Conservation (phyloP, 2,329 filamentous ascomycete species). For the Fusarium sp. region DNA sequence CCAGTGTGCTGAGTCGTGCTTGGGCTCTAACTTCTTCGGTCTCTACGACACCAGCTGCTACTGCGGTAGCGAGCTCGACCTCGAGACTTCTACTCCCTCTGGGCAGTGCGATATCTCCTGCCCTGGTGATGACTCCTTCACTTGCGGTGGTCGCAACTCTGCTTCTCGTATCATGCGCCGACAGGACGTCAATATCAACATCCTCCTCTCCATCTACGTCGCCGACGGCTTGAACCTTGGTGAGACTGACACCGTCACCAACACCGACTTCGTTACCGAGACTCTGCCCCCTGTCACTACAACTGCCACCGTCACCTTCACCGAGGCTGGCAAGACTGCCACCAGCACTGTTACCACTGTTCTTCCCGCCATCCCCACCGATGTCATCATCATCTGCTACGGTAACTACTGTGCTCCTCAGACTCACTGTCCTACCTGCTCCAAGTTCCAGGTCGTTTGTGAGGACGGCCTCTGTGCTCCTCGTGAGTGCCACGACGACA, state of each 20-base stretch:
- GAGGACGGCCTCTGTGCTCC: constrained; percentile 53
- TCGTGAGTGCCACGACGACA: constrained; percentile 48
- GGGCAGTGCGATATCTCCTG: constrained; percentile 48
- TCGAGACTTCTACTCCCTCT: constrained; percentile 7
- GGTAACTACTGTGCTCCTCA: constrained; percentile 50
- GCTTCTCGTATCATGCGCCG: constrained; percentile 37
- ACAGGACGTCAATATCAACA: constrained; percentile 34
- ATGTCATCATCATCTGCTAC: constrained; percentile 48
- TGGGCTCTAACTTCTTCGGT: constrained; percentile 44
- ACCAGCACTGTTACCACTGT: constrained; percentile 46
- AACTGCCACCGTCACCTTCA: constrained; percentile 48
- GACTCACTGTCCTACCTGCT: constrained; percentile 47
- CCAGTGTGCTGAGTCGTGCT: constrained; percentile 48
- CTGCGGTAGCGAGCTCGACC: constrained; percentile 47
- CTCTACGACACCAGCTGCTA: constrained; percentile 48
- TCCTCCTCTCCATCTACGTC: constrained; percentile 45
- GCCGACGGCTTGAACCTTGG: constrained; percentile 23
- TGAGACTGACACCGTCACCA: constrained; percentile 22
- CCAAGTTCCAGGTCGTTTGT: constrained; percentile 52
- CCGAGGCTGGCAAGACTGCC: constrained; percentile 38
- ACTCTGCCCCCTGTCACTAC: constrained; percentile 49
- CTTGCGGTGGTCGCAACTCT: constrained; percentile 47
- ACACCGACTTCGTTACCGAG: constrained; percentile 37
- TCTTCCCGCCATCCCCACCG: constrained; percentile 42
- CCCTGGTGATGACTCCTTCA: constrained; percentile 45